Percentiles rank a stretch among this genome's conserved stretches.
Conservation (phyloP, 2,329 filamentous ascomycete species). For the Aspergillus ibericus region DNA sequence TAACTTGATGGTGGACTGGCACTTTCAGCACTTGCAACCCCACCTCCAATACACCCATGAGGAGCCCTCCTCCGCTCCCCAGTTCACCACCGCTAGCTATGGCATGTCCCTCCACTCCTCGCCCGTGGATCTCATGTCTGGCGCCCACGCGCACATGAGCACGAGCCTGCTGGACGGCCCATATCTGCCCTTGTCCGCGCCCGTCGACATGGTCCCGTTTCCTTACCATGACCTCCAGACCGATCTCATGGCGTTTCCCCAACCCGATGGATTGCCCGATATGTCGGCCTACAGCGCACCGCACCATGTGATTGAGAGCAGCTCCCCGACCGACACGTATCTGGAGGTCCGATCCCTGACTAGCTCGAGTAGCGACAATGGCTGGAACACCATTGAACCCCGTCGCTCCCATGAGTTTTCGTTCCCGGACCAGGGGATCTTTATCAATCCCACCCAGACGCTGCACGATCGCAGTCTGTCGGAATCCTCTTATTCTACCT, state of each 20-base stretch:
- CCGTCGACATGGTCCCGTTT: conserved; percentile 65
- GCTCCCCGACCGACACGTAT: conserved; percentile 75
- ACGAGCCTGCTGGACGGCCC: conserved; percentile 62
- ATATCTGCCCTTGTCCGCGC: conserved; percentile 57
- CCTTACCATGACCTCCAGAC: conserved; percentile 80
- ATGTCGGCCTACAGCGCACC: conserved; percentile 41
- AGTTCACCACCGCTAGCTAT: conserved; percentile 60
- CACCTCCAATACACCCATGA: conserved; percentile 47
- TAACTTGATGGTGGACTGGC: conserved; percentile 48
- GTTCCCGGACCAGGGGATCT: conserved; percentile 61
- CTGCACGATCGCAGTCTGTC: conserved; percentile 85
- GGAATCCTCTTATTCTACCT: conserved; percentile 76
- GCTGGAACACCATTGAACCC: conserved; percentile 80
- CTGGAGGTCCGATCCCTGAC: conserved; percentile 81
- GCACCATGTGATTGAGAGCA: conserved; percentile 49
- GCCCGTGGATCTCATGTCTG: conserved; percentile 57
- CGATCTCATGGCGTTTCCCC: conserved; percentile 60
- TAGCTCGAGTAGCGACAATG: conserved; percentile 78
- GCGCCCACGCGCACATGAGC: conserved; percentile 63
- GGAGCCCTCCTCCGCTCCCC: conserved; percentile 56
- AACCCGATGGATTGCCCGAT: conserved; percentile 47
- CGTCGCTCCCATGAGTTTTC: conserved; percentile 70
- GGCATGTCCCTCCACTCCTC: conserved; percentile 45
- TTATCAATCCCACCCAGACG: conserved; percentile 90
- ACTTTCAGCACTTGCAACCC: conserved; percentile 44